Evolutionary conservation across 495 filamentous ascomycete genomes (phyloP), one percentile per base, ranked within the genome.

Genomic region (Aspergillus olivimuriae): DNA sequence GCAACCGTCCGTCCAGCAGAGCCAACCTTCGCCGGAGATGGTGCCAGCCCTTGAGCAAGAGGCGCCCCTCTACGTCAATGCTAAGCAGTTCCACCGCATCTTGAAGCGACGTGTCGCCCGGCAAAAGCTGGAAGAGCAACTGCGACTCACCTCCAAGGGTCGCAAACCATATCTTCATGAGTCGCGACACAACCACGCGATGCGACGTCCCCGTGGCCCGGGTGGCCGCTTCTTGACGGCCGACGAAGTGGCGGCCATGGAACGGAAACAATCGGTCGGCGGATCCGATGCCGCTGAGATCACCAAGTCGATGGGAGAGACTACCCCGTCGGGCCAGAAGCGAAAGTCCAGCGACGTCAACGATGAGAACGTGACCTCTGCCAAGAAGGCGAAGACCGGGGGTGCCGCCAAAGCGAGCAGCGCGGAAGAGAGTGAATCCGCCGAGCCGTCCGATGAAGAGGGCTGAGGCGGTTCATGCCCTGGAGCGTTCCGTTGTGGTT

Each of bases 101-200:
- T 65, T 98, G 38, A 98, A 98, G 68, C 76, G 92, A 32, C 76
- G 92, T 24, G 87, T 97, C 48, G 92, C 92, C 3, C 79, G 92
- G 28, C 92, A 98, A 61, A 87, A 86, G 62, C 65, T 98, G 34
- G 92, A 98, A 60, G 92, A 98, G 57, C 79, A 86, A 30, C 62
- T 99, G 34, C 81, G 92, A 21, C 69, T 97, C 31, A 95, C 92
- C 4, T 92, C 83, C 30, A 99, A 97, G 65, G 90, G 91, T 17
- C 81, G 92, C 23, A 97, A 96, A 62, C 92, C 92, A 6, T 99
- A 99, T 52, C 75, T 99, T 26, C 92, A 99, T 67, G 92, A 99
- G 59, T 97, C 92, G n/a, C 76, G 92, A 52, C 92, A 99, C 58
- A 99, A 99, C 55, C 92, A 99, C 62, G 92, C 92, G 7, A 99